A percentile compares a stretch with the other conserved stretches of the same genome.
phyloP scores from a whole-genome alignment of 1,139 yeast genomes.

The Protomyces macrosporus region DNA sequence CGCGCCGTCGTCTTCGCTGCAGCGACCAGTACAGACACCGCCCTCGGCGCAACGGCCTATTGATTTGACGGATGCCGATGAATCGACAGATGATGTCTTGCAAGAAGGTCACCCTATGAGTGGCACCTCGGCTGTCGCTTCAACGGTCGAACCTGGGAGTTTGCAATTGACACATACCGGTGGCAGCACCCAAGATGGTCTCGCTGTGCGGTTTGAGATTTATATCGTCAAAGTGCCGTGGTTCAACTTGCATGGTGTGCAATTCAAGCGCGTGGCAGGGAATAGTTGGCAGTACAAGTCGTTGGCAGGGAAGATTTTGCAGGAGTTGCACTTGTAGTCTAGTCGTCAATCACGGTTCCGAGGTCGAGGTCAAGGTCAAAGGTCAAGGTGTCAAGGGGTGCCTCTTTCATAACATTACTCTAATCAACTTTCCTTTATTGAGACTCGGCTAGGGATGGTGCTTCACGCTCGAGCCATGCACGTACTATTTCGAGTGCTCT shows the following conservation, averaged over 20 bases:
- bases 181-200: conserved; percentile 31
- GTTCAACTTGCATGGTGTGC: conserved; percentile 87
- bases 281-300: conserved; percentile 62
- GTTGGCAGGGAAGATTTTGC: conserved; percentile 26
- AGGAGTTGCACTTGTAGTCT: conserved; percentile 20
- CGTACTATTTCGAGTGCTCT: neutral
- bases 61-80: conserved; percentile 2
- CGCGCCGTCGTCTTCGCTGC: neutral
- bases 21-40: neutral
- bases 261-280: conserved; percentile 87
- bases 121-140: neutral
- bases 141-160: neutral
- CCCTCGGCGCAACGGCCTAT: neutral
- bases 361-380: neutral
- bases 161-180: neutral
- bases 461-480: conserved; percentile 15
- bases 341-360: neutral
- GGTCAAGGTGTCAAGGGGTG: neutral
- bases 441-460: neutral
- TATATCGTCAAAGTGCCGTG: conserved; percentile 90
- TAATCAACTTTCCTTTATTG: neutral
- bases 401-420: neutral
- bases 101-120: neutral
- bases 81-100: conserved; percentile 14
- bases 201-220: conserved; percentile 79